These are phyloP conservation scores for Nothopassalora personata DNA, from an alignment of 2,329 filamentous ascomycete species.

Conservation along the genomic window DNA sequence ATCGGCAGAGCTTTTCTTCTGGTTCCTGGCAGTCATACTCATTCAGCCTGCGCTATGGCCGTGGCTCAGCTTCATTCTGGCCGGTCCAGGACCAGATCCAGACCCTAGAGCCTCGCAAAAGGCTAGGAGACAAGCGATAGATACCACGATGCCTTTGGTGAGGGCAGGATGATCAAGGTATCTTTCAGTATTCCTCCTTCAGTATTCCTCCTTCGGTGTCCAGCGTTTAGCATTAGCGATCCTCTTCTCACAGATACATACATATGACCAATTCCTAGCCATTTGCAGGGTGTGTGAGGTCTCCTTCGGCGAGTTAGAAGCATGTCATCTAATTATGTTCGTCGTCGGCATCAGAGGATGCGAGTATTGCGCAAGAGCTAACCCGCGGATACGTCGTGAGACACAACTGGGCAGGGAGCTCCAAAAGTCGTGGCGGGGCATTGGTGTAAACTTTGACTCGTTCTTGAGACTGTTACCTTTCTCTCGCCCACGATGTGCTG, in stretches of 20 bases:
- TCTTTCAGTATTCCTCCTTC: neutral
- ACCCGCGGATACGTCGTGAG: too few species aligned
- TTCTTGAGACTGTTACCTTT: neutral
- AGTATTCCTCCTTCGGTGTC: neutral
- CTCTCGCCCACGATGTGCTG: neutral
- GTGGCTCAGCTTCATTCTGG: constrained; percentile 78
- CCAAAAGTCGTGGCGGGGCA: too few species aligned
- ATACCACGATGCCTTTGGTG: neutral
- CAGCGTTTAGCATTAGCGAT: neutral
- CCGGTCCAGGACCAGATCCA: constrained; percentile 43
- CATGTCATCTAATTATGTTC: too few species aligned
- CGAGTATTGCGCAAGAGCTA: too few species aligned
- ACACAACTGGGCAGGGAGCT: too few species aligned
- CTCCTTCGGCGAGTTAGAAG: too few species aligned
- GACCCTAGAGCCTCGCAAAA: constrained; percentile 1
- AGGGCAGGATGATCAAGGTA: neutral
- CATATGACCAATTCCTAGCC: too few species aligned
- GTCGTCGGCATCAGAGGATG: too few species aligned
- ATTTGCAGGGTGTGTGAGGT: too few species aligned
- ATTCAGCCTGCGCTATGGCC: constrained; percentile 88
- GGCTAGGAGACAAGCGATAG: neutral
- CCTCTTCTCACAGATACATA: too few species aligned
- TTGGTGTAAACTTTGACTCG: neutral
- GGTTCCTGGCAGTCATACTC: constrained; percentile 72
- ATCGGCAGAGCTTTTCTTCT: constrained; percentile 76